Conservation (phyloP, 169 alveolate species). For the Plasmodium reichenowi region DNA sequence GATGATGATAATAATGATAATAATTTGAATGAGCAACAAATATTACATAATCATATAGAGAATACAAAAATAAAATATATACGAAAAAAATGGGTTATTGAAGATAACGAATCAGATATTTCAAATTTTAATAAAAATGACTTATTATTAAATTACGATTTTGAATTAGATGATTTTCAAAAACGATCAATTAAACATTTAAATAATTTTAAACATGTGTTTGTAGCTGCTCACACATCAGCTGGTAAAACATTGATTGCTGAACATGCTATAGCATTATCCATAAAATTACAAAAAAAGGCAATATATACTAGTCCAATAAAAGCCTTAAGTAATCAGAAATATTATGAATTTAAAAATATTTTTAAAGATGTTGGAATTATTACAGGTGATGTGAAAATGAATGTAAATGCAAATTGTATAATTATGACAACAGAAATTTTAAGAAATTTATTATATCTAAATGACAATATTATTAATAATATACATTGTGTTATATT, state of each 20-base stretch:
- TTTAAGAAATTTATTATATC: constrained; percentile 93
- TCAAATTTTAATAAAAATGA: constrained; percentile 62
- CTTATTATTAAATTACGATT: constrained; percentile 91
- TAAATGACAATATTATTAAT: constrained; percentile 88
- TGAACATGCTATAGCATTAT: constrained; percentile 98
- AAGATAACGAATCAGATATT: constrained; percentile 78
- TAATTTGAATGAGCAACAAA: neutral
- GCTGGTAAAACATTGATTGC: constrained; percentile 99
- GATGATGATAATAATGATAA: neutral
- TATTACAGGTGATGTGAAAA: constrained; percentile 98
- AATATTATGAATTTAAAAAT: constrained; percentile 93
- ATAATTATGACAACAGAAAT: constrained; percentile 99
- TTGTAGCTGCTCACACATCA: constrained; percentile 99
- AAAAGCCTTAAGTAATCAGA: constrained; percentile 98
- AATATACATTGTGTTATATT: constrained; percentile 97
- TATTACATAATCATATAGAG: neutral
- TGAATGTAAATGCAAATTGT: constrained; percentile 96
- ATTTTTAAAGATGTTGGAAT: constrained; percentile 95
- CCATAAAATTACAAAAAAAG: constrained; percentile 92
- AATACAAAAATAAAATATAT: constrained; percentile 52
- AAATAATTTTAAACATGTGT: constrained; percentile 94
- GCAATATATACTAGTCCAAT: constrained; percentile 99
- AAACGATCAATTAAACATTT: constrained; percentile 95
- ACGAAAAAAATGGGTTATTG: constrained; percentile 85
- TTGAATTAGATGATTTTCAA: constrained; percentile 97